These are phyloP conservation scores for Salix koriyanagi DNA, from an alignment of 345 rosid genomes.

Conservation along the genomic window DNA sequence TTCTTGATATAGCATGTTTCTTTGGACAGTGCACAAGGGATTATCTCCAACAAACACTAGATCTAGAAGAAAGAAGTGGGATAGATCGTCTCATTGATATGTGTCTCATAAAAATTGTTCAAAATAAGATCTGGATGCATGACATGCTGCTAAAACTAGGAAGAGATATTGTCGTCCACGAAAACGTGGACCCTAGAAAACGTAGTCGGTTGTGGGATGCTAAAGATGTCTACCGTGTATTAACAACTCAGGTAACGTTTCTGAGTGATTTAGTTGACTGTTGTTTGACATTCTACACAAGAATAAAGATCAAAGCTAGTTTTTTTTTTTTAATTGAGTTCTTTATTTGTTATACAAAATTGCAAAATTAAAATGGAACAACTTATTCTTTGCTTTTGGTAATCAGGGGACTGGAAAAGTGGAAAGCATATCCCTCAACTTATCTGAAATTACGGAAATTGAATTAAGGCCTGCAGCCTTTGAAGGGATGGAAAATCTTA, in stretches of 20 bases:
- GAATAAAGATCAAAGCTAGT: too few relatives aligned
- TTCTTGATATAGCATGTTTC: slow-evolving; percentile 18
- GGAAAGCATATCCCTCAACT: neutral
- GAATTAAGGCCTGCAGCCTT: neutral
- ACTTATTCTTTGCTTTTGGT: too few relatives aligned
- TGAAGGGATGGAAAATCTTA: neutral
- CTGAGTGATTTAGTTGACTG: too few relatives aligned
- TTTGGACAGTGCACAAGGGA: neutral
- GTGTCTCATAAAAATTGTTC: neutral
- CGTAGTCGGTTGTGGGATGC: neutral
- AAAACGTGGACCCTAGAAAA: neutral
- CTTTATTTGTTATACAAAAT: too few relatives aligned
- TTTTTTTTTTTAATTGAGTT: too few relatives aligned
- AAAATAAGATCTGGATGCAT: neutral
- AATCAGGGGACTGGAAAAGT: neutral
- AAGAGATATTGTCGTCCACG: neutral
- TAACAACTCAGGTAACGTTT: too few relatives aligned
- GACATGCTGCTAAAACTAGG: neutral
- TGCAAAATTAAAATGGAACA: too few relatives aligned
- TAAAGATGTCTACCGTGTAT: too few relatives aligned
- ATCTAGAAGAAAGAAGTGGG: neutral
- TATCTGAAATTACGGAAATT: neutral
- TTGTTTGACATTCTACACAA: too few relatives aligned
- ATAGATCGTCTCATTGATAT: neutral
- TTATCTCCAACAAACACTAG: neutral